These are phyloP conservation scores for Haematococcus sp. DNA, from an alignment of 139 green algal species.

Conservation along the genomic window DNA sequence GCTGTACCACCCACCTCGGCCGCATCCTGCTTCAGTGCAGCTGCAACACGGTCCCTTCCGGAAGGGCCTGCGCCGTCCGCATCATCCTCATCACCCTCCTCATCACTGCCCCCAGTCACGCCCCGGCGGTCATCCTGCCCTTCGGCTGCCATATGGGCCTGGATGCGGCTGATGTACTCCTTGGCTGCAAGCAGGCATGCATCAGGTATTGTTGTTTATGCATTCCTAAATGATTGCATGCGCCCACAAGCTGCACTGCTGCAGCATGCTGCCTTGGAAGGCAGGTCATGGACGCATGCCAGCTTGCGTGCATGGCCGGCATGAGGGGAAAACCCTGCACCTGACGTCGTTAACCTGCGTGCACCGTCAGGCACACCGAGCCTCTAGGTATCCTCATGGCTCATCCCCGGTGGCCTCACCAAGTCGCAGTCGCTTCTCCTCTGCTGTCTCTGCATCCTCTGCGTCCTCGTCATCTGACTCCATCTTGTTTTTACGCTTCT, in stretches of 20 bases:
- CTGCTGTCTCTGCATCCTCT: conserved; percentile 68
- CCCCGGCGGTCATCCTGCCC: conserved; percentile 22
- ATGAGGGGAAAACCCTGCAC: too few relatives aligned
- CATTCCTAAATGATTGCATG: too few relatives aligned
- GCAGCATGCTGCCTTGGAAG: too few relatives aligned
- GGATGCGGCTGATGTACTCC: conserved; percentile 63
- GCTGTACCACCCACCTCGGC: conserved; percentile 36
- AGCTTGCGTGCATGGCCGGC: too few relatives aligned
- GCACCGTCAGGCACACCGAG: too few relatives aligned
- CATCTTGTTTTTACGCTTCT: conserved; percentile 25
- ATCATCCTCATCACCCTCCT: conserved; percentile 32
- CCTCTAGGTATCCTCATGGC: too few relatives aligned
- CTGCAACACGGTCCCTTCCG: conserved; percentile 29
- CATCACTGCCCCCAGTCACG: conserved; percentile 16
- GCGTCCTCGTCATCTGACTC: too few relatives aligned
- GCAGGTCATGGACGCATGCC: too few relatives aligned
- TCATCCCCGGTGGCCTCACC: conserved; percentile 33
- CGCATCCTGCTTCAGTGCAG: conserved; percentile 44
- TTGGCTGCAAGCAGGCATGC: conserved; percentile 76
- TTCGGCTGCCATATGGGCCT: conserved; percentile 32
- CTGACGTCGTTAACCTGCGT: too few relatives aligned
- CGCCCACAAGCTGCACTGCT: too few relatives aligned
- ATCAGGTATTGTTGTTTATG: too few relatives aligned
- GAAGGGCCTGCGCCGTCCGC: conserved; percentile 4
- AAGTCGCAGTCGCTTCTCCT: conserved; percentile 78